Evolutionary conservation across 495 filamentous ascomycete genomes (phyloP).

Genomic region (Neurospora terricola): DNA sequence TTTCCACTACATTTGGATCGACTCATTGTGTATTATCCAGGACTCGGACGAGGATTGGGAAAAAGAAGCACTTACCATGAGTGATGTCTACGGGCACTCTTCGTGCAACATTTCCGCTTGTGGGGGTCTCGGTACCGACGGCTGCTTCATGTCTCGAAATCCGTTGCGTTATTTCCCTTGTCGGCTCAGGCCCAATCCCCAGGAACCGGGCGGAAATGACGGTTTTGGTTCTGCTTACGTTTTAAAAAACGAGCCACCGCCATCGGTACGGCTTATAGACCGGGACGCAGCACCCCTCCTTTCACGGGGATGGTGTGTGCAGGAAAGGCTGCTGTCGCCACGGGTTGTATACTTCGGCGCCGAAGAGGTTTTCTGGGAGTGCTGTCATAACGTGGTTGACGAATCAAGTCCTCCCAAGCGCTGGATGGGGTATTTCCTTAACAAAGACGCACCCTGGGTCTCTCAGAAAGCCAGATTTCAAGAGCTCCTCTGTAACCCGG

Average conservation of each 20-base stretch:
- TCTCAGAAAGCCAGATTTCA: neutral
- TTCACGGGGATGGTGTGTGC: neutral
- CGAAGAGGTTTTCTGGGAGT: neutral
- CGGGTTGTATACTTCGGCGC: neutral
- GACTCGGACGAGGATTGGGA: neutral
- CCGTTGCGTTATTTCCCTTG: neutral
- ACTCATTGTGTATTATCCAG: neutral
- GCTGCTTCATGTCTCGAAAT: neutral
- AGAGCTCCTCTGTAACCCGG: neutral
- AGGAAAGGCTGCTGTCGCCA: neutral
- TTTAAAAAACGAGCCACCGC: neutral
- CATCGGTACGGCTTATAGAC: accelerated
- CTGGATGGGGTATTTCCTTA: neutral
- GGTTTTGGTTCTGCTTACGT: neutral
- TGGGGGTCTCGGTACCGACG: neutral
- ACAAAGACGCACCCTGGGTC: neutral
- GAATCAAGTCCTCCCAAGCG: neutral
- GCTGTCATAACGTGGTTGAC: neutral
- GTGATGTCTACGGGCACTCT: neutral
- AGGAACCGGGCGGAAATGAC: neutral
- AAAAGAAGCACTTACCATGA: neutral
- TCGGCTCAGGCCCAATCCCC: neutral
- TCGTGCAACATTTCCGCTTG: neutral
- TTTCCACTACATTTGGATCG: neutral
- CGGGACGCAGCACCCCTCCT: neutral